Evolutionary conservation across 805 yeast species (phyloP).

Genomic region (Ogataea pilisensis): DNA sequence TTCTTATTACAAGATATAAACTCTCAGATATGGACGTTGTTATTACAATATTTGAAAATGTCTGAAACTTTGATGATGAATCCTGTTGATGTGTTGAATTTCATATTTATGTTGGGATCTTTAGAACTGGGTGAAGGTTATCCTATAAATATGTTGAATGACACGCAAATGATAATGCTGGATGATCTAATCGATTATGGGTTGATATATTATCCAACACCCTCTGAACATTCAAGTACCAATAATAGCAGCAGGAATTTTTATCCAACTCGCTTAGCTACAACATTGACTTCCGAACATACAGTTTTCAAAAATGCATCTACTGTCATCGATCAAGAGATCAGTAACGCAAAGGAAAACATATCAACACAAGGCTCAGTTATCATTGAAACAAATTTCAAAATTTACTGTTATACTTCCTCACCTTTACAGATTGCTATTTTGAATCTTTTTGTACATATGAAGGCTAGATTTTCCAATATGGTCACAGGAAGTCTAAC

Average conservation of each 20-base stretch:
- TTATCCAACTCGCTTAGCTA: conserved; percentile 88
- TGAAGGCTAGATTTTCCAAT: conserved; percentile 80
- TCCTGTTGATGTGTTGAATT: conserved; percentile 91
- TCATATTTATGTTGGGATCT: conserved; percentile 90
- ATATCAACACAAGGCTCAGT: conserved; percentile 53
- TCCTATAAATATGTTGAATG: conserved; percentile 62
- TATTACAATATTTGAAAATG: conserved; percentile 81
- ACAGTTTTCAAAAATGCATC: conserved; percentile 69
- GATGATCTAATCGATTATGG: conserved; percentile 92
- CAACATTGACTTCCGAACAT: conserved; percentile 83
- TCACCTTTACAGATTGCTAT: conserved; percentile 95
- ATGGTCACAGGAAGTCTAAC: conserved; percentile 93
- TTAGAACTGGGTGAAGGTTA: conserved; percentile 88
- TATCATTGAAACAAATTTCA: conserved; percentile 90
- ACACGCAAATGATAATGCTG: conserved; percentile 80
- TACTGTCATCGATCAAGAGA: conserved; percentile 67
- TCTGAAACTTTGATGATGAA: conserved; percentile 86
- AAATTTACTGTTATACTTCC: conserved; percentile 86
- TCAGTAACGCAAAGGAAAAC: conserved; percentile 33
- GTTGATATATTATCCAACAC: conserved; percentile 52
- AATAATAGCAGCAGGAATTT: conserved; percentile 53
- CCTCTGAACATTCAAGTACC: background rate
- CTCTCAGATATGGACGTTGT: conserved; percentile 90
- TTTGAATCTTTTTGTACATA: conserved; percentile 79
- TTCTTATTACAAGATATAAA: conserved; percentile 88